phyloP scores from a whole-genome alignment of 1,284 basidiomycete species.

The Porogramme epimiltina region DNA sequence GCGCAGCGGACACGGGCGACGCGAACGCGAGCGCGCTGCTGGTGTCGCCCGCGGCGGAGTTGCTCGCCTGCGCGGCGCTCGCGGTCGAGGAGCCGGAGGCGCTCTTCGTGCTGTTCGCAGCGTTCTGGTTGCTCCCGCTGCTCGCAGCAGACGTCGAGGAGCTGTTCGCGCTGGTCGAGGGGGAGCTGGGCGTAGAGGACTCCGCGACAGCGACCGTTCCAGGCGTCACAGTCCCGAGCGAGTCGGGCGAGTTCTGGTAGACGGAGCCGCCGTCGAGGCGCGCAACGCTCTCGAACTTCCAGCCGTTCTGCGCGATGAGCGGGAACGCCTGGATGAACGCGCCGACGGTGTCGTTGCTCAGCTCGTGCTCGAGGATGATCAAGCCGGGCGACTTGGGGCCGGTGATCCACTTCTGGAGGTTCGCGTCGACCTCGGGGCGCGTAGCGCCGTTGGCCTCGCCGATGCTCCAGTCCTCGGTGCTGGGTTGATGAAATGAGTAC shows the following conservation, averaged over 20 bases:
- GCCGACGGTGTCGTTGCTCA: conserved; percentile 59
- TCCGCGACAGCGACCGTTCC: conserved; percentile 15
- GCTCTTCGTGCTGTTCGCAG: neutral
- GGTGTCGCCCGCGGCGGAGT: conserved; percentile 7
- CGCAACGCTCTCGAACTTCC: conserved; percentile 63
- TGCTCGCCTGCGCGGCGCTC: conserved; percentile 2
- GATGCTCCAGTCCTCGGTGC: conserved; percentile 71
- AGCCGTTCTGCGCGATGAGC: conserved; percentile 63
- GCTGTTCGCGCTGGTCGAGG: conserved; percentile 2
- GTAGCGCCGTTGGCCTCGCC: conserved; percentile 44
- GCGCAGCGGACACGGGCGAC: conserved; percentile 7
- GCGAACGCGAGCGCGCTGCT: conserved; percentile 15
- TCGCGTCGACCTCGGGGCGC: conserved; percentile 41
- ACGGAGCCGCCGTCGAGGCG: conserved; percentile 45
- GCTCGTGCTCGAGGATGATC: conserved; percentile 84
- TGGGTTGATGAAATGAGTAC: conserved; percentile 26
- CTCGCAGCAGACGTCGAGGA: conserved; percentile 1
- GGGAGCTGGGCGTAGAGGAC: neutral
- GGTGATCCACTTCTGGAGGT: conserved; percentile 58
- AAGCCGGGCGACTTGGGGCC: conserved; percentile 74
- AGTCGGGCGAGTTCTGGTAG: conserved; percentile 51
- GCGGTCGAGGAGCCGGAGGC: conserved; percentile 2
- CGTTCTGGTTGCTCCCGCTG: neutral
- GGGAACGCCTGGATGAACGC: conserved; percentile 75
- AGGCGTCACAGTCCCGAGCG: conserved; percentile 18